Base-by-base conservation (phyloP, 129 eudicot genomes). In the Flaveria trinervia region DNA sequence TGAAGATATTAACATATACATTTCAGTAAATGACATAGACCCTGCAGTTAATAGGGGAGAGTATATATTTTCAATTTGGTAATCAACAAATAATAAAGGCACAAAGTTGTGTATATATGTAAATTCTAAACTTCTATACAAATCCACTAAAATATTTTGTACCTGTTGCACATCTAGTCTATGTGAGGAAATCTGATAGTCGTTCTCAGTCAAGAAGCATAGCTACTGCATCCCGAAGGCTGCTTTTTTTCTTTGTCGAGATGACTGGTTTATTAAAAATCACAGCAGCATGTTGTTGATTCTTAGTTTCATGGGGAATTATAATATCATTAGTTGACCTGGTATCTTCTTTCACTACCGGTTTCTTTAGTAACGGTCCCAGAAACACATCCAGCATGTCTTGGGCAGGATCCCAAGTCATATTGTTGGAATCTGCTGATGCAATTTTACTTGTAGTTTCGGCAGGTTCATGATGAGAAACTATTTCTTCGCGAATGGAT, bases 321-420 rank as follows among this genome's bases (percentile, higher is more conserved):
- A 48, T 72, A 50, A 59, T 62, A 25, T 84, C 86, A 22, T 68
- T 69, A 33, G 75, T 65, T 11, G 66, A 71, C 30, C 15, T 33
- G 70, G 71, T 66, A 68, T 70, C 75, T 64, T 86, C 86, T 61
- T 73, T 76, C 28, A 18, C 56, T 7, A 30, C 60, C 7, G 96
- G 75, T 59, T 82, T 85, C 60, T 55, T 84, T 3, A 86, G 81
- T 61, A 84, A 81, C 44, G 86, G 91, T 33, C 96, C 96, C 76
- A 90, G 66, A 80, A 90, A 77, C 84, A 90, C 71, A 81, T 86
- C 79, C 73, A 90, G 84, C 93, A 90, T 90, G 79, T 86, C 93
- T 77, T 84, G 88, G 65, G 91, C 77, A 18, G 96, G 87, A 81
- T 88, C 88, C 7, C 81, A 88, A 0, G 91, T 82, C 81, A 75